Evolutionary conservation across 1,284 basidiomycete species (phyloP).

Genomic region (Porogramme epimiltina): DNA sequence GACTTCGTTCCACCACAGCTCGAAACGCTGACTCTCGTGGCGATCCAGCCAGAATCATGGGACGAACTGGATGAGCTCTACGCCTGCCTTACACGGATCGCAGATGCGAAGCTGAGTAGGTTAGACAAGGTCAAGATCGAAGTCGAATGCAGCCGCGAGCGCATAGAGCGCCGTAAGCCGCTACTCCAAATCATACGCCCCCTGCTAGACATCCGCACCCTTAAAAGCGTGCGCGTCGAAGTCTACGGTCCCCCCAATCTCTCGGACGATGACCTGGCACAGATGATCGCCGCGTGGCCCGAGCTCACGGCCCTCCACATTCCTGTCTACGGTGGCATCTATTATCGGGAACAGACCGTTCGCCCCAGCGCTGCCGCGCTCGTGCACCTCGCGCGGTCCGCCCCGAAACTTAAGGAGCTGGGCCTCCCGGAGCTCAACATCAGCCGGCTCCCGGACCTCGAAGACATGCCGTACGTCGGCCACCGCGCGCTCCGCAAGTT

Average conservation of each 20-base stretch:
- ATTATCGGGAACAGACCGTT: neutral
- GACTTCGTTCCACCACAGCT: too few relatives aligned
- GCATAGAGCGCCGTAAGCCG: neutral
- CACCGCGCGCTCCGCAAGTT: neutral
- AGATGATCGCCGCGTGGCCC: slow-evolving; percentile 5
- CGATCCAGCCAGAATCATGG: too few relatives aligned
- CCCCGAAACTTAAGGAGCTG: neutral
- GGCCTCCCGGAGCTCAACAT: neutral
- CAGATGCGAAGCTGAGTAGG: too few relatives aligned
- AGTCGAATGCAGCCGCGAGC: neutral
- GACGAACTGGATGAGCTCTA: too few relatives aligned
- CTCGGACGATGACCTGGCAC: neutral
- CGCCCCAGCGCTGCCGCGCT: neutral
- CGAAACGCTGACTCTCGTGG: too few relatives aligned
- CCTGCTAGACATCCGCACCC: neutral
- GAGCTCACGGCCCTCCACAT: neutral
- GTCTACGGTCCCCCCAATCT: neutral
- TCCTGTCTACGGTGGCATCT: neutral
- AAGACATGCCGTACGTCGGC: neutral
- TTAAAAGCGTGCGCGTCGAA: neutral
- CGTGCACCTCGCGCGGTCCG: neutral
- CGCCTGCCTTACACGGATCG: too few relatives aligned
- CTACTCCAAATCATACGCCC: neutral
- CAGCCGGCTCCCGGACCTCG: neutral
- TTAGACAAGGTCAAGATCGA: neutral